phyloP scores from a whole-genome alignment of 2,329 filamentous ascomycete genomes.

The Aspergillus pseudoterreus region DNA sequence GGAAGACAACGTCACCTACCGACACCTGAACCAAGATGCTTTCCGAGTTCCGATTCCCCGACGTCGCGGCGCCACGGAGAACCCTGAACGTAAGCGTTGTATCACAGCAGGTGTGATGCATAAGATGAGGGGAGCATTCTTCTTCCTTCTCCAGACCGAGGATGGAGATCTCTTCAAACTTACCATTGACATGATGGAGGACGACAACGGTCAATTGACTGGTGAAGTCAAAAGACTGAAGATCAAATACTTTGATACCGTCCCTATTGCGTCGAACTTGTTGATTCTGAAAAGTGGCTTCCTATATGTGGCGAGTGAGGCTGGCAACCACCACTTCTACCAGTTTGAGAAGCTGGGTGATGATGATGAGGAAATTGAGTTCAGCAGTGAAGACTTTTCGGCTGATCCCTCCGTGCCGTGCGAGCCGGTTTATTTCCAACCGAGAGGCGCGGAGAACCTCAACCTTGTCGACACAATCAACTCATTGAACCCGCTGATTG shows the following conservation, averaged over 20 bases:
- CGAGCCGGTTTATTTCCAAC: slow-evolving; percentile 78
- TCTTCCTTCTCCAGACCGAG: slow-evolving; percentile 92
- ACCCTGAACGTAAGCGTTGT: slow-evolving; percentile 81
- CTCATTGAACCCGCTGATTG: slow-evolving; percentile 85
- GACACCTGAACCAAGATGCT: slow-evolving; percentile 90
- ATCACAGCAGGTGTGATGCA: slow-evolving; percentile 96
- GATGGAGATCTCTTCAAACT: slow-evolving; percentile 99
- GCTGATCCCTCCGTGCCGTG: slow-evolving; percentile 69
- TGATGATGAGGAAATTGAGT: slow-evolving; percentile 86
- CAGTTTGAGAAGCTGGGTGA: slow-evolving; percentile 97
- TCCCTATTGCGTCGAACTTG: slow-evolving; percentile 80
- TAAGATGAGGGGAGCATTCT: slow-evolving; percentile 93
- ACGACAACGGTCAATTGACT: slow-evolving; percentile 70
- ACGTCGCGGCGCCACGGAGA: slow-evolving; percentile 80
- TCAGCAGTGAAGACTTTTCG: slow-evolving; percentile 76
- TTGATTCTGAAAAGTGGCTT: slow-evolving; percentile 96
- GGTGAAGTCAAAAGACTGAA: slow-evolving; percentile 79
- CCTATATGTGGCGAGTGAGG: slow-evolving; percentile 86
- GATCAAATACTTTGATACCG: slow-evolving; percentile 97
- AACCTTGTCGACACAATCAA: slow-evolving; percentile 80
- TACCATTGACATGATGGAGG: slow-evolving; percentile 84
- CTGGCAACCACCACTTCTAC: slow-evolving; percentile 90
- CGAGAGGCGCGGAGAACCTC: slow-evolving; percentile 74
- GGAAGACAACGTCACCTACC: slow-evolving; percentile 91
- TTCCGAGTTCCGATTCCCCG: slow-evolving; percentile 87